A percentile compares a stretch with the other conserved stretches of the same genome.
Conservation (phyloP, 2,329 filamentous ascomycete species). For the Colletotrichum sp. region DNA sequence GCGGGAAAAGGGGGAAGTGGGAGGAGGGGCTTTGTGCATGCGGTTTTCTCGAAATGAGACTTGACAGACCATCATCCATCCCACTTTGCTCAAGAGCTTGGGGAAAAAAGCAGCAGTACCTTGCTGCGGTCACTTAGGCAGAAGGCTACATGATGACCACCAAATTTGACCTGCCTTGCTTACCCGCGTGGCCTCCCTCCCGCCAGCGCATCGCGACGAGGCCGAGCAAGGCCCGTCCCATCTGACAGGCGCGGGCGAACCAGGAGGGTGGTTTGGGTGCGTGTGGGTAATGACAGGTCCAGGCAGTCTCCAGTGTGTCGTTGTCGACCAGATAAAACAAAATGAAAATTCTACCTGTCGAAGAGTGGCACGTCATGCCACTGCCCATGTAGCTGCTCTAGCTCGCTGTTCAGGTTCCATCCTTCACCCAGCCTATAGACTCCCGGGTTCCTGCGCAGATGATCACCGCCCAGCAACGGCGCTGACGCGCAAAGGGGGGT, state of each 20-base stretch:
- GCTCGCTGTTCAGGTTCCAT: background rate
- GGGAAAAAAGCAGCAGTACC: background rate
- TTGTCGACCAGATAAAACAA: background rate
- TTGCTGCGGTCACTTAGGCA: background rate
- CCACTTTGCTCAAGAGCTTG: background rate
- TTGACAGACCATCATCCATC: background rate
- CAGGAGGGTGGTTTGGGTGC: background rate
- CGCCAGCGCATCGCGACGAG: slow-evolving; percentile 18
- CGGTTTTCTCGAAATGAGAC: background rate
- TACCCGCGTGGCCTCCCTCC: background rate
- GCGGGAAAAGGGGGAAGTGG: too few species aligned
- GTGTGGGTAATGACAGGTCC: background rate
- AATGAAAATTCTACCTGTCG: background rate
- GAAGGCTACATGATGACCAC: background rate
- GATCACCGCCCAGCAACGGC: slow-evolving; percentile 24
- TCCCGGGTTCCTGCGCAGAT: slow-evolving; percentile 36
- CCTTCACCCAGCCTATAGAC: slow-evolving; percentile 8
- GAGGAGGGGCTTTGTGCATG: background rate
- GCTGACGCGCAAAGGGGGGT: background rate
- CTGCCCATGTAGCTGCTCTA: background rate
- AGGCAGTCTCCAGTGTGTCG: background rate
- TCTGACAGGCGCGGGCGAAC: slow-evolving; percentile 10
- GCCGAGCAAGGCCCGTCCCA: slow-evolving; percentile 18
- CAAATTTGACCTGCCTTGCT: background rate
- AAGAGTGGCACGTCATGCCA: slow-evolving; percentile 10